Evolutionary conservation across 768 basidiomycete species (phyloP).

Genomic region (Rhizopogon salebrosus): DNA sequence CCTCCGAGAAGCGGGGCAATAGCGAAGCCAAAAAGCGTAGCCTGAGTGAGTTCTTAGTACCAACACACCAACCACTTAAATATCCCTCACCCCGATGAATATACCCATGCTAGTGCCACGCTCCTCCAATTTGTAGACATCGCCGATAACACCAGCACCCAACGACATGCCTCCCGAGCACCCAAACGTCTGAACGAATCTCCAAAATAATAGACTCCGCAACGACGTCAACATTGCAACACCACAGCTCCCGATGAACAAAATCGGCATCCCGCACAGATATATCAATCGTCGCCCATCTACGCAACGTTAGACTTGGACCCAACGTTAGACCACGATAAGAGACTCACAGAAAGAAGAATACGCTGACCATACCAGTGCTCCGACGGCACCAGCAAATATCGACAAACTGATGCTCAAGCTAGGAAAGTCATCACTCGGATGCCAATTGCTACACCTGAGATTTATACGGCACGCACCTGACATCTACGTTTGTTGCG

Average conservation of each 20-base stretch:
- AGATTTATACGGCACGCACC: conserved; percentile 23
- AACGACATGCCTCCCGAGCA: conserved; percentile 46
- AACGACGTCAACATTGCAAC: conserved; percentile 43
- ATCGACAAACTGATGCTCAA: conserved; percentile 46
- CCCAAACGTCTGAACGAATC: conserved; percentile 59
- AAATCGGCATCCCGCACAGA: conserved; percentile 38
- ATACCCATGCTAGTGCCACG: conserved; percentile 45
- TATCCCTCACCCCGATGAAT: conserved; percentile 39
- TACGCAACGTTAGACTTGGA: conserved; percentile 13
- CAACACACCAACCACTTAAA: not conserved
- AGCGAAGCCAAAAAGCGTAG: too few relatives aligned
- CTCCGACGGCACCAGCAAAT: conserved; percentile 36
- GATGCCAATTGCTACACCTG: not conserved
- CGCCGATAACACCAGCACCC: conserved; percentile 51
- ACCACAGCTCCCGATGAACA: conserved; percentile 51
- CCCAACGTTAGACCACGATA: conserved; percentile 2
- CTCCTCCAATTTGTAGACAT: conserved; percentile 56
- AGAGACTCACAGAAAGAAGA: conserved; percentile 37
- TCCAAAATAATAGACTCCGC: conserved; percentile 46
- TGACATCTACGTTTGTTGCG: conserved; percentile 51
- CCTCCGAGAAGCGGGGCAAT: too few relatives aligned
- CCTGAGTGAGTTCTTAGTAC: conserved; percentile 14
- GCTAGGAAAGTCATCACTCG: too few relatives aligned
- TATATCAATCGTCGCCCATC: conserved; percentile 61
- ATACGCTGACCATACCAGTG: conserved; percentile 43